Conservation (phyloP, 352 stramenopile species). For the Pythium aquatile region DNA sequence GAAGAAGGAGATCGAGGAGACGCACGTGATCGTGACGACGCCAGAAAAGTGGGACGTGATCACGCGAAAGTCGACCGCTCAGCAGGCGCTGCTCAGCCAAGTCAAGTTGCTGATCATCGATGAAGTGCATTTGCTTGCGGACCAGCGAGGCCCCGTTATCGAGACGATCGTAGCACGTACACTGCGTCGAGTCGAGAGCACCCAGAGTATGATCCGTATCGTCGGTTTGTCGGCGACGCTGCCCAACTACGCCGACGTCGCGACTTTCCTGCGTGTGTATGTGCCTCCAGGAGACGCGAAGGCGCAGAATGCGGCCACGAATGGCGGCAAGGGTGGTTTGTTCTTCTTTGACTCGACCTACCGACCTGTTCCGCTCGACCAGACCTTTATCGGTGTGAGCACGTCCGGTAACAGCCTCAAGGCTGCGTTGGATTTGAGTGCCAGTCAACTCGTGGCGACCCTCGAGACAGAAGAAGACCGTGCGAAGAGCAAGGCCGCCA, state of each 20-base stretch:
- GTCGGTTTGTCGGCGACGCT: slow-evolving; percentile 98
- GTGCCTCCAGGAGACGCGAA: slow-evolving; percentile 49
- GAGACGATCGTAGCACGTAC: slow-evolving; percentile 99
- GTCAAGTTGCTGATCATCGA: slow-evolving; percentile 99
- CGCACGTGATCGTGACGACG: slow-evolving; percentile 98
- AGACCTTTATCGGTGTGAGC: slow-evolving; percentile 98
- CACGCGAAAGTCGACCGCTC: slow-evolving; percentile 94
- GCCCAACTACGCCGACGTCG: slow-evolving; percentile 99
- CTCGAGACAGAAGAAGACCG: slow-evolving; percentile 46
- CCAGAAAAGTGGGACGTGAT: slow-evolving; percentile 99
- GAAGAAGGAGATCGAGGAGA: slow-evolving; percentile 93
- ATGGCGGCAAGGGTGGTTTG: slow-evolving; percentile 84
- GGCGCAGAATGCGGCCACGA: slow-evolving; percentile 68
- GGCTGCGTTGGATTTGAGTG: slow-evolving; percentile 56
- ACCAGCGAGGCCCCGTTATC: slow-evolving; percentile 98
- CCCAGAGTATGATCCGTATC: slow-evolving; percentile 97
- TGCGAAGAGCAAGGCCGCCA: slow-evolving; percentile 12
- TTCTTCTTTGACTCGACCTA: slow-evolving; percentile 99
- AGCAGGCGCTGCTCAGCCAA: slow-evolving; percentile 88
- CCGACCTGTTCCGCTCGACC: slow-evolving; percentile 97
- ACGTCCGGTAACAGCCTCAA: slow-evolving; percentile 58
- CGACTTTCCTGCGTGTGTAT: slow-evolving; percentile 95
- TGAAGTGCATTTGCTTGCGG: slow-evolving; percentile 98
- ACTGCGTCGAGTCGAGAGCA: slow-evolving; percentile 96
- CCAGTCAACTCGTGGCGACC: slow-evolving; percentile 44